phyloP scores from a whole-genome alignment of 148 eudicot genomes.

The Silene uniflora region DNA sequence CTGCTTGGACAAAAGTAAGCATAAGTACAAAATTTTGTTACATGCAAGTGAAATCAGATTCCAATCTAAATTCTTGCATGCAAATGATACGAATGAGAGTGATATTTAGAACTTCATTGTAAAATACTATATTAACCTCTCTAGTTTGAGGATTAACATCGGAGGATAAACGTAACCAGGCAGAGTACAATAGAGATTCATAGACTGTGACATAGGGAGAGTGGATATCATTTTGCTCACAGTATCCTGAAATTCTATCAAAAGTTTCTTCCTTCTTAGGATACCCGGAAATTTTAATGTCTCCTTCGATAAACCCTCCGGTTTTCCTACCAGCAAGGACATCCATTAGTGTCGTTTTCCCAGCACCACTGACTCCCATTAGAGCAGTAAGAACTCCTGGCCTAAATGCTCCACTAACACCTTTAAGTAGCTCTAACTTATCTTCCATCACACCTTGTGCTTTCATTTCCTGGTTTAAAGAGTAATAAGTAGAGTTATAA shows the following conservation, averaged over 20 bases:
- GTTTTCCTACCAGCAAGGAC: conserved; percentile 81
- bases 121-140: conserved; percentile 39
- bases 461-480: conserved; percentile 64
- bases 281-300: conserved; percentile 65
- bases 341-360: conserved; percentile 93
- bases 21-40: too few species aligned
- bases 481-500: not conserved
- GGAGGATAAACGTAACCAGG: conserved; percentile 69
- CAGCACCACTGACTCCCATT: conserved; percentile 92
- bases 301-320: conserved; percentile 71
- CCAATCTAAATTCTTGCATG: too few species aligned
- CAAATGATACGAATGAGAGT: not conserved
- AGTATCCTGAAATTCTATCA: conserved; percentile 75
- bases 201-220: conserved; percentile 78
- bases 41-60: too few species aligned
- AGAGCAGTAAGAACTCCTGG: conserved; percentile 84
- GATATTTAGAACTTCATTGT: too few species aligned
- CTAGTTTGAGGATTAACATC: conserved; percentile 49
- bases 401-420: conserved; percentile 73
- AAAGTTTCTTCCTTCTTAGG: conserved; percentile 80
- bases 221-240: conserved; percentile 87
- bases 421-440: conserved; percentile 58
- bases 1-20: conserved; percentile 22
- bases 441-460: conserved; percentile 56
- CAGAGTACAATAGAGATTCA: conserved; percentile 70